phyloP scores from a whole-genome alignment of 208 protist genomes.

The Leishmania braziliensis region DNA sequence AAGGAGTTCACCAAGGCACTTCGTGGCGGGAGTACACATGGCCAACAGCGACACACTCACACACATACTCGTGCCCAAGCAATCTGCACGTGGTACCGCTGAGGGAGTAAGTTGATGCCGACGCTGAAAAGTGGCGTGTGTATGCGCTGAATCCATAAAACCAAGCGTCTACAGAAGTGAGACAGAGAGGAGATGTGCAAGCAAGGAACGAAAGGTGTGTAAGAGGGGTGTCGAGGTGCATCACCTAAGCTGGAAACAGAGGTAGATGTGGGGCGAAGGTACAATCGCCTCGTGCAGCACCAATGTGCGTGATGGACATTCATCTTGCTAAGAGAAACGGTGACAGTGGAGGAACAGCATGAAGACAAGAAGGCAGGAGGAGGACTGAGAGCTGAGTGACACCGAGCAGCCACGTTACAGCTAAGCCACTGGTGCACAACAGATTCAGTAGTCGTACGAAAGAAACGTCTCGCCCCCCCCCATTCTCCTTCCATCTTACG shows the following conservation, averaged over 20 bases:
- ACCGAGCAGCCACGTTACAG: conserved; percentile 1
- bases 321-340: not conserved
- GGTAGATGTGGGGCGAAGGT: not conserved
- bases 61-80: not conserved
- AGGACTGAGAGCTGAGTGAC: not conserved
- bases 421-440: not conserved
- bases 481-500: not conserved
- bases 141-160: not conserved
- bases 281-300: not conserved
- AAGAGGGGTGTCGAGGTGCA: not conserved
- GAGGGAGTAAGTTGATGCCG: not conserved
- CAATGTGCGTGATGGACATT: not conserved
- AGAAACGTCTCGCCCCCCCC: not conserved
- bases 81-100: not conserved
- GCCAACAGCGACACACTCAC: not conserved
- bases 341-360: conserved; percentile 9
- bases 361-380: not conserved
- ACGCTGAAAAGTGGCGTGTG: not conserved
- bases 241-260: not conserved
- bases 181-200: not conserved
- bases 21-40: not conserved
- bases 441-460: not conserved
- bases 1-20: conserved; percentile 50
- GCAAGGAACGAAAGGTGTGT: not conserved
- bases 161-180: not conserved